Evolutionary conservation across 106 monocot genomes (phyloP), one percentile per base, ranked within the genome.

Genomic region (Cymbidium sinense): DNA sequence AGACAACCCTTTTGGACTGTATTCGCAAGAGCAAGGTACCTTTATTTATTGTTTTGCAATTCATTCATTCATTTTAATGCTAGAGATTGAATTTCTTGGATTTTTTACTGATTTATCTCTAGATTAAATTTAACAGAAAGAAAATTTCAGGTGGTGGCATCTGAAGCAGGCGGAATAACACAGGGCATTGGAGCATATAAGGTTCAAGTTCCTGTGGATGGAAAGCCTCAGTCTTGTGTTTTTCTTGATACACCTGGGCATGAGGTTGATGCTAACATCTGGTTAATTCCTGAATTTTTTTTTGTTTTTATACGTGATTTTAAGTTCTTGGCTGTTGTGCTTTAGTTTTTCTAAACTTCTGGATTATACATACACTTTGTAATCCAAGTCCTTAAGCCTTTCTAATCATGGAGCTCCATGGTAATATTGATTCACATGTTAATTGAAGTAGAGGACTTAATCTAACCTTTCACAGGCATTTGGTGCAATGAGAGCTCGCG

Each of bases 201-300:
- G 83, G 96, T 93, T 81, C 77, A 82, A 50, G 90, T 95, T 78
- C 86, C 84, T 72, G 80, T 90, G 70, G 92, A 94, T 87, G 90
- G 90, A 76, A 87, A 90, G 74, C 83, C 64, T 71, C 90, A 80
- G 73, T 64, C 87, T 11, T 95, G 92, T 82, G 85, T 95, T 73
- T 99, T 99, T 77, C 94, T 99, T 74, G 98, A 99, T 77, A 99
- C 98, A 44, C 98, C 98, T 47, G 98, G 98, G 29, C 98, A 99
- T 77, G 98, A 92, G 94, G 99, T 99, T 7, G 3, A 43, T 39
- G 18, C 6, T 30, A 27, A 58, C 2, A 19, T 28, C 29, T 72
- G 35, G 39, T 25, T 73, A 55, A 8, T 7, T 43, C 11, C 4
- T 43, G 9, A 43, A 43, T 43, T 5, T 19, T 5, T 19, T 55